Conservation (phyloP, 495 filamentous ascomycete species). For the Aspergillus funiculosus region DNA sequence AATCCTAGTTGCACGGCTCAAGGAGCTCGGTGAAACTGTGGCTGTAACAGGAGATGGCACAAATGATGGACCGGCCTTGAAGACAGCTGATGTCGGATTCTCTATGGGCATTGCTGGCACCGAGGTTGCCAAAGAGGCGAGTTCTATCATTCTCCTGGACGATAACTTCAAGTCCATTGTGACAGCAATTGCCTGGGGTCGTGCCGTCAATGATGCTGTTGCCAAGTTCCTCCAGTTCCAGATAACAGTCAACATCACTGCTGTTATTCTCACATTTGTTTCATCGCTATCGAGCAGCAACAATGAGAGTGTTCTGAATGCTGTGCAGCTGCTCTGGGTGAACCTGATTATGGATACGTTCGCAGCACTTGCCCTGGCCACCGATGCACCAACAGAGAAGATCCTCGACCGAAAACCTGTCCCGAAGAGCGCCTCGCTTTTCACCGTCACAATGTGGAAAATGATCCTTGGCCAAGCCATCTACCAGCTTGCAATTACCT, state of each 20-base stretch:
- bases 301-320: slow-evolving; percentile 68
- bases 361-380: slow-evolving; percentile 79
- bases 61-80: slow-evolving; percentile 82
- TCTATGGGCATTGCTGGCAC: slow-evolving; percentile 91
- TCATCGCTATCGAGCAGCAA: slow-evolving; percentile 65
- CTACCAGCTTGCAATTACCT: slow-evolving; percentile 73
- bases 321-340: slow-evolving; percentile 86
- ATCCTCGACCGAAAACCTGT: slow-evolving; percentile 80
- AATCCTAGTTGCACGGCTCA: slow-evolving; percentile 67
- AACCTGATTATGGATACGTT: slow-evolving; percentile 95
- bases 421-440: slow-evolving; percentile 67
- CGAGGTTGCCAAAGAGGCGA: slow-evolving; percentile 91
- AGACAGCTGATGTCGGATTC: slow-evolving; percentile 82
- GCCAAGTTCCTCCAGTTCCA: slow-evolving; percentile 90
- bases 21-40: slow-evolving; percentile 71
- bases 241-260: slow-evolving; percentile 86
- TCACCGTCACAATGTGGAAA: slow-evolving; percentile 89
- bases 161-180: slow-evolving; percentile 88
- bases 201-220: slow-evolving; percentile 85
- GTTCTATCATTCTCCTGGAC: slow-evolving; percentile 85
- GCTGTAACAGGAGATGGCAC: slow-evolving; percentile 87
- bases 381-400: slow-evolving; percentile 72
- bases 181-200: slow-evolving; percentile 85
- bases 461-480: slow-evolving; percentile 87
- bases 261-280: slow-evolving; percentile 76